Base-by-base conservation (phyloP, 805 yeast genomes). In the Candida maltosa region DNA sequence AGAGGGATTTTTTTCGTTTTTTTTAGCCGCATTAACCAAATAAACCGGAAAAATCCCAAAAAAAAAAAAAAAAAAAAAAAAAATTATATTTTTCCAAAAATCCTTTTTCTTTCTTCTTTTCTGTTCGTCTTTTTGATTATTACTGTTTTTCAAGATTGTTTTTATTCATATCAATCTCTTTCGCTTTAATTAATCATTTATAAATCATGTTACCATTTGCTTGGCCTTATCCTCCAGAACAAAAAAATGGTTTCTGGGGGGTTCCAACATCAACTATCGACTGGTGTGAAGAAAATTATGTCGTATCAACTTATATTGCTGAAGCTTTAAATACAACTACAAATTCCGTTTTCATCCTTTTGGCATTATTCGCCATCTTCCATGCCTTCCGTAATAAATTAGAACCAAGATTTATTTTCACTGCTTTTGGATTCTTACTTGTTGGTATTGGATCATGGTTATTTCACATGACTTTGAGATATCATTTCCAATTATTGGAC, bases 251-350 rank as follows among this genome's bases (percentile, higher is more conserved):
- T 1, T 80, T 58, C 54, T 87, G 96, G 96, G 93, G 93, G 1
- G 62, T 68, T 4, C 84, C 85, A 3, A 88, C 97, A 0, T 76
- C 96, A 25, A 89, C 97, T n/a, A 93, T 93, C 25, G 98, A 91
- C 54, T 91, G 97, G 97, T 91, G 98, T 62, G 98, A 91, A 53
- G 97, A 93, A 59, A 91, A 91, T 64, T 91, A 91, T 55, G 91
- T 88, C 8, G 85, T 89, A 2, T 75, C 91, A 9, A 75, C 74
- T 9, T 93, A 85, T 51, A 71, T 93, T 35, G 97, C 97, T 4
- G 98, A 93, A 57, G 83, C 87, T 38, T 73, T 91, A 40, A 93
- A 93, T 54, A 86, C 97, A 3, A 49, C 79, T 18, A 87, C 98
- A 28, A 93, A 93, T 43, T 45, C 74, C 5, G 59, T 68, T n/a